A percentile compares a stretch with the other conserved stretches of the same genome.
These are phyloP conservation scores for Sesbania bispinosa DNA, from an alignment of 306 rosid genomes.

Conservation along the genomic window DNA sequence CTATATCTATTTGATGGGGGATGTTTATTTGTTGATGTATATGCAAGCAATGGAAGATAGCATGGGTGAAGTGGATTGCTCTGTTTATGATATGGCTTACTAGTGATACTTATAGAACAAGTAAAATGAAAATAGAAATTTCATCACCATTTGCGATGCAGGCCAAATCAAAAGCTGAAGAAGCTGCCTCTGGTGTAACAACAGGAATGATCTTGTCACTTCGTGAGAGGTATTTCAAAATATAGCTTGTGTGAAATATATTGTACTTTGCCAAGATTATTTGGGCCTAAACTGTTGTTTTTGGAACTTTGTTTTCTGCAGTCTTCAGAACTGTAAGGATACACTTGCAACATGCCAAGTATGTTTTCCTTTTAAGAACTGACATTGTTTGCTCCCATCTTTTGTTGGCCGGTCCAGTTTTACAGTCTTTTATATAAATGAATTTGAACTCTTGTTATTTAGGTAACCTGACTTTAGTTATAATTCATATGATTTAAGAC, in stretches of 20 bases:
- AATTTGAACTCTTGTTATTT: not conserved
- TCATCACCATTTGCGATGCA: conserved; percentile 21
- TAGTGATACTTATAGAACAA: not conserved
- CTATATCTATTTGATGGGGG: not conserved
- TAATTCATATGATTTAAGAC: not conserved
- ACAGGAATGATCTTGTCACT: conserved; percentile 91
- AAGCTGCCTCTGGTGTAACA: conserved; percentile 72
- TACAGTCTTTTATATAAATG: not conserved
- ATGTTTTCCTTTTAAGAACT: conserved; percentile 31
- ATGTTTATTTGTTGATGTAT: not conserved
- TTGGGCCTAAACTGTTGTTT: not conserved
- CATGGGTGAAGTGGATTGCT: not conserved
- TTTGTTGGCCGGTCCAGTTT: not conserved
- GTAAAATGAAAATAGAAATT: not conserved
- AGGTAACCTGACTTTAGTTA: not conserved
- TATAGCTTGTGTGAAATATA: conserved; percentile 1
- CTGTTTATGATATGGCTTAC: not conserved
- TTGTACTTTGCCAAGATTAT: not conserved
- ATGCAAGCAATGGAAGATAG: not conserved
- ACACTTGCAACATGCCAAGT: conserved; percentile 78
- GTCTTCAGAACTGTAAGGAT: conserved; percentile 71
- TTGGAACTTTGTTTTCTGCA: conserved; percentile 40
- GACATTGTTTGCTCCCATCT: conserved; percentile 6
- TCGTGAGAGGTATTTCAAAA: conserved; percentile 70
- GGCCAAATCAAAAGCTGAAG: conserved; percentile 64